Evolutionary conservation across 2,329 filamentous ascomycete species (phyloP).

Genomic region (Waltergamsia citrina): DNA sequence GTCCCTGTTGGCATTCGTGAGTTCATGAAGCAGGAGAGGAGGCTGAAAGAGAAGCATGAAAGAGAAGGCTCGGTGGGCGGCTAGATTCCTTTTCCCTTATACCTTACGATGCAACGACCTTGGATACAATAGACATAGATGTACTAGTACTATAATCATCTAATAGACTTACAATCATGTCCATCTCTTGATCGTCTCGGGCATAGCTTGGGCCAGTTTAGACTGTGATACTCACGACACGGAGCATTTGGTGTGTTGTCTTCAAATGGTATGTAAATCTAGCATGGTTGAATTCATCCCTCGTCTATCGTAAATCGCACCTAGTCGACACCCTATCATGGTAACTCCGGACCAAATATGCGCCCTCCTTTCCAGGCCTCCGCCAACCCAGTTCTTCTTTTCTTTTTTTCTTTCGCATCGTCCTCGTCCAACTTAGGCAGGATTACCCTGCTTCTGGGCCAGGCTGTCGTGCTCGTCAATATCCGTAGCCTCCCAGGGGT

Average conservation of each 20-base stretch:
- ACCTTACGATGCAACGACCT: too few species aligned
- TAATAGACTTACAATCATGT: too few species aligned
- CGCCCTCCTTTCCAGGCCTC: not conserved
- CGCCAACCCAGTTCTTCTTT: not conserved
- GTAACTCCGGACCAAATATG: too few species aligned
- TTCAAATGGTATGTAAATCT: too few species aligned
- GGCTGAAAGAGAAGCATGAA: slow-evolving; percentile 64
- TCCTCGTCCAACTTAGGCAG: not conserved
- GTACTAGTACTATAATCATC: too few species aligned
- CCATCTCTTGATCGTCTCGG: too few species aligned
- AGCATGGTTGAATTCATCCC: not conserved
- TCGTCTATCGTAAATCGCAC: slow-evolving; percentile 1
- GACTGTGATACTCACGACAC: too few species aligned
- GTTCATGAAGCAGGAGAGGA: slow-evolving; percentile 97
- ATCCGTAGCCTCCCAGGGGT: slow-evolving; percentile 93
- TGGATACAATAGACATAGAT: too few species aligned
- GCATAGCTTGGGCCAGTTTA: too few species aligned
- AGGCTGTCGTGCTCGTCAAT: slow-evolving; percentile 84
- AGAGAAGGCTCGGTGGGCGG: slow-evolving; percentile 40
- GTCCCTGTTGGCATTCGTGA: slow-evolving; percentile 90
- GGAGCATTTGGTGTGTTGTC: too few species aligned
- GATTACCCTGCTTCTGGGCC: slow-evolving; percentile 38
- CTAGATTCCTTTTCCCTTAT: too few species aligned
- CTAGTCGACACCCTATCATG: too few species aligned
- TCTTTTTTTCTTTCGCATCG: not conserved